These are phyloP conservation scores for Jatropha curcas DNA, from an alignment of 345 rosid species.

Conservation along the genomic window DNA sequence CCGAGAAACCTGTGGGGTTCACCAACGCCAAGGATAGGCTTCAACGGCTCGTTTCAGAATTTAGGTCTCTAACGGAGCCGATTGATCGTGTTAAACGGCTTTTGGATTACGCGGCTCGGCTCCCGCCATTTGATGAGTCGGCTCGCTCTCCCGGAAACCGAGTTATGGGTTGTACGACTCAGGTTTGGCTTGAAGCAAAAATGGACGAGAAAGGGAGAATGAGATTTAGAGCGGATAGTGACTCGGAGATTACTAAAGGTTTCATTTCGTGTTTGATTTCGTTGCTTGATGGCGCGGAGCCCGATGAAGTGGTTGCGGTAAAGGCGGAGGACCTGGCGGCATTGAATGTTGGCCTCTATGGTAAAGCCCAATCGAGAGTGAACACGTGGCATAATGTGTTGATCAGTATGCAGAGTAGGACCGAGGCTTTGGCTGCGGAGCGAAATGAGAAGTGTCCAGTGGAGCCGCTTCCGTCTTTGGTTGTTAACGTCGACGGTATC, in stretches of 20 bases:
- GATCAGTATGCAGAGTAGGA: conserved; percentile 60
- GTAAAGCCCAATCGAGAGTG: conserved; percentile 66
- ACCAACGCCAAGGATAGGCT: not conserved
- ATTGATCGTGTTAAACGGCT: conserved; percentile 82
- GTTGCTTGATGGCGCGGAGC: conserved; percentile 75
- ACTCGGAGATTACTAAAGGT: conserved; percentile 85
- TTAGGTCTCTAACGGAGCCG: conserved; percentile 24
- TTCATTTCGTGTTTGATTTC: conserved; percentile 71
- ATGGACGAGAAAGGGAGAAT: conserved; percentile 58
- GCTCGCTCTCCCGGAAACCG: conserved; percentile 59
- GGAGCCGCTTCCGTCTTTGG: conserved; percentile 2
- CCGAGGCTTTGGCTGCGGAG: conserved; percentile 31
- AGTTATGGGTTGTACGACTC: conserved; percentile 79
- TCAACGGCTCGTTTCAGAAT: conserved; percentile 16
- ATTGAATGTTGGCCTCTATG: conserved; percentile 71
- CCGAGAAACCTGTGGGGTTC: not conserved
- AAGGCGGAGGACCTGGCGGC: conserved; percentile 64
- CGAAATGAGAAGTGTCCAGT: not conserved
- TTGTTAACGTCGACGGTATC: conserved; percentile 7
- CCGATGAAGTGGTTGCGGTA: conserved; percentile 72
- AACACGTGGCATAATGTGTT: conserved; percentile 83
- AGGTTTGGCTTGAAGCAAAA: conserved; percentile 72
- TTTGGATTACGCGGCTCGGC: conserved; percentile 59
- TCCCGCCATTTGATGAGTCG: conserved; percentile 64
- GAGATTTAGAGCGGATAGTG: conserved; percentile 80